phyloP scores from a whole-genome alignment of 148 eudicot genomes.

The Amaranthus hypochondriacus region DNA sequence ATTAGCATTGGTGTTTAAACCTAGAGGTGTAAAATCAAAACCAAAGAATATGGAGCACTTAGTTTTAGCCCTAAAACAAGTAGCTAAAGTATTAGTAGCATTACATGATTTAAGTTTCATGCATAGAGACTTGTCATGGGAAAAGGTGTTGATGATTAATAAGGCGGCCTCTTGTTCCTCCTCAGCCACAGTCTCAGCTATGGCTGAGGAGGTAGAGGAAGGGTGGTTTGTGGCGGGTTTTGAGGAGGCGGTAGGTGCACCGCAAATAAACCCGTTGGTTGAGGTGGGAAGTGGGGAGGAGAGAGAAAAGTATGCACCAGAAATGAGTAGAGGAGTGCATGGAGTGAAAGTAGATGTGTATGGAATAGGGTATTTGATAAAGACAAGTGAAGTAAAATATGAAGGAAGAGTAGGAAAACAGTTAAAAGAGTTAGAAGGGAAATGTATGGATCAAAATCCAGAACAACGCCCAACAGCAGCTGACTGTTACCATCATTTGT shows the following conservation, averaged over 20 bases:
- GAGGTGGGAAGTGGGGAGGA: background rate
- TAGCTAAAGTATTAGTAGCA: constrained; percentile 69
- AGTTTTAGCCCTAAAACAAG: constrained; percentile 68
- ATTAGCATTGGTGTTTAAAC: constrained; percentile 44
- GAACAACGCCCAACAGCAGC: constrained; percentile 88
- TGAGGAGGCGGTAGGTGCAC: constrained; percentile 70
- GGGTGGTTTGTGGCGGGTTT: constrained; percentile 65
- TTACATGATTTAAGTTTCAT: constrained; percentile 74
- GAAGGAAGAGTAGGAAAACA: constrained; percentile 18
- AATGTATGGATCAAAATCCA: constrained; percentile 70
- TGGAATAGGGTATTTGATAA: constrained; percentile 71
- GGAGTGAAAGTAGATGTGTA: constrained; percentile 89
- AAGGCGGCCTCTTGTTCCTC: too few relatives aligned
- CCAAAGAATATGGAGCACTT: constrained; percentile 44
- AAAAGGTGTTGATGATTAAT: constrained; percentile 44
- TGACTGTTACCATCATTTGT: constrained; percentile 83
- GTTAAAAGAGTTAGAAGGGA: constrained; percentile 56
- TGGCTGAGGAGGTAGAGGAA: constrained; percentile 21
- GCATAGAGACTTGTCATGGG: constrained; percentile 80
- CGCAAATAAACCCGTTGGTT: constrained; percentile 51
- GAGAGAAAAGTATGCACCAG: constrained; percentile 47
- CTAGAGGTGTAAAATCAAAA: constrained; percentile 53
- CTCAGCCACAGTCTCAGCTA: constrained; percentile 10
- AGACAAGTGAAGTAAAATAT: constrained; percentile 41
- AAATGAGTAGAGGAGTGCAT: constrained; percentile 71